Evolutionary conservation across 179 eudicot genomes (phyloP).

Genomic region (Beta macrorhiza): DNA sequence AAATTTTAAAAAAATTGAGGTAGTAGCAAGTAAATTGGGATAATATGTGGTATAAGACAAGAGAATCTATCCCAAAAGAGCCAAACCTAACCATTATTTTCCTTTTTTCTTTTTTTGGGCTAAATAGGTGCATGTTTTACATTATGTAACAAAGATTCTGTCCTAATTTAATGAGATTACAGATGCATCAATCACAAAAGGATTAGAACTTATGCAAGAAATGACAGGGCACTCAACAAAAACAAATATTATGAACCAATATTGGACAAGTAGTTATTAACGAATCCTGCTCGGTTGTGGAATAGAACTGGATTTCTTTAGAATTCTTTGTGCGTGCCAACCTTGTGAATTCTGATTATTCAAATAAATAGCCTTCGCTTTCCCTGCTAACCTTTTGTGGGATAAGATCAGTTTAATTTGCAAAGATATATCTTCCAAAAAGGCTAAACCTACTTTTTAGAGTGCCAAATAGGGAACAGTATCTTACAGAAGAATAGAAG

Average conservation of each 20-base stretch:
- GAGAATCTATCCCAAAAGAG: constrained; percentile 38
- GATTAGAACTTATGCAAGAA: constrained; percentile 41
- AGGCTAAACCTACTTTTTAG: constrained; percentile 32
- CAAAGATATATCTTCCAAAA: constrained; percentile 31
- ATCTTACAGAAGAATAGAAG: constrained; percentile 16
- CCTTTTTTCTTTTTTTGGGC: constrained; percentile 22
- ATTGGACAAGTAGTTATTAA: constrained; percentile 20
- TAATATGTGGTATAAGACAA: constrained; percentile 16
- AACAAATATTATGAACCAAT: not conserved
- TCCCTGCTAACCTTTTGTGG: constrained; percentile 17
- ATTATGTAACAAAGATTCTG: constrained; percentile 24
- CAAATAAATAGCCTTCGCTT: constrained; percentile 1
- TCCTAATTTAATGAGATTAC: constrained; percentile 26
- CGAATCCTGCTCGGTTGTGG: constrained; percentile 20
- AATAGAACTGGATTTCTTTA: constrained; percentile 6
- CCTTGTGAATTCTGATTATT: constrained; percentile 4
- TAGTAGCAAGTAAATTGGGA: too few species aligned
- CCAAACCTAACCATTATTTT: constrained; percentile 27
- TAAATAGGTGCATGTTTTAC: constrained; percentile 28
- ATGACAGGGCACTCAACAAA: constrained; percentile 38
- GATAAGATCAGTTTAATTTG: constrained; percentile 18
- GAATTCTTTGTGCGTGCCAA: constrained; percentile 24
- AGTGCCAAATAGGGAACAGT: constrained; percentile 15
- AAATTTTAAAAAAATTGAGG: too few species aligned
- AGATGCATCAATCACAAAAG: constrained; percentile 34